These are phyloP conservation scores for Penicillium odoratum DNA, from an alignment of 495 filamentous ascomycete species.

Conservation along the genomic window DNA sequence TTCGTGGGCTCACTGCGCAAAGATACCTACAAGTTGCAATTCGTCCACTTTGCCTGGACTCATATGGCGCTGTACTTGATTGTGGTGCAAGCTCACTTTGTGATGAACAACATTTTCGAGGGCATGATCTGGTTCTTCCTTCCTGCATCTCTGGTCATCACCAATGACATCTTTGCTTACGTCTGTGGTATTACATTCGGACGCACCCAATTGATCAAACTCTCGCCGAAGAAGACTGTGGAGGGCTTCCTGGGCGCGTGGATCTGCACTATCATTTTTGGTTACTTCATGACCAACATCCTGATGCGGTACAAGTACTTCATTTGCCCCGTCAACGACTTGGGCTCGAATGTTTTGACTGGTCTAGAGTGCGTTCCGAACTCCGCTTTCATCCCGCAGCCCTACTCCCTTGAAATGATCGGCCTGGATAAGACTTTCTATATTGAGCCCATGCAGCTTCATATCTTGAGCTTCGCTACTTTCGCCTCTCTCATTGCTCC, in stretches of 20 bases:
- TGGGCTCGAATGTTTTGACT: conserved; percentile 87
- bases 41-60: conserved; percentile 98
- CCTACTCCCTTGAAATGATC: conserved; percentile 70
- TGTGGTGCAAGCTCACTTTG: conserved; percentile 96
- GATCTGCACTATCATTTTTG: conserved; percentile 90
- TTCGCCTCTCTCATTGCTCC: conserved; percentile 97
- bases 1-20: conserved; percentile 96
- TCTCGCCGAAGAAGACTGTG: conserved; percentile 99
- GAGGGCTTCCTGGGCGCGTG: conserved; percentile 98
- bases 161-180: conserved; percentile 98
- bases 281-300: conserved; percentile 77
- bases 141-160: conserved; percentile 91
- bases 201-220: conserved; percentile 93
- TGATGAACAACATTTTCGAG: conserved; percentile 99
- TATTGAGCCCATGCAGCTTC: conserved; percentile 92
- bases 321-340: conserved; percentile 95
- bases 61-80: conserved; percentile 99
- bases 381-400: conserved; percentile 80
- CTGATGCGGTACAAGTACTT: conserved; percentile 95
- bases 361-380: conserved; percentile 93
- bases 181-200: conserved; percentile 97
- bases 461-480: conserved; percentile 84
- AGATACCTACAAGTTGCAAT: conserved; percentile 96
- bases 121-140: conserved; percentile 99
- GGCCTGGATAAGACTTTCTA: conserved; percentile 59